Evolutionary conservation across 2,329 filamentous ascomycete species (phyloP).

Genomic region (Ophiostoma perfectum): DNA sequence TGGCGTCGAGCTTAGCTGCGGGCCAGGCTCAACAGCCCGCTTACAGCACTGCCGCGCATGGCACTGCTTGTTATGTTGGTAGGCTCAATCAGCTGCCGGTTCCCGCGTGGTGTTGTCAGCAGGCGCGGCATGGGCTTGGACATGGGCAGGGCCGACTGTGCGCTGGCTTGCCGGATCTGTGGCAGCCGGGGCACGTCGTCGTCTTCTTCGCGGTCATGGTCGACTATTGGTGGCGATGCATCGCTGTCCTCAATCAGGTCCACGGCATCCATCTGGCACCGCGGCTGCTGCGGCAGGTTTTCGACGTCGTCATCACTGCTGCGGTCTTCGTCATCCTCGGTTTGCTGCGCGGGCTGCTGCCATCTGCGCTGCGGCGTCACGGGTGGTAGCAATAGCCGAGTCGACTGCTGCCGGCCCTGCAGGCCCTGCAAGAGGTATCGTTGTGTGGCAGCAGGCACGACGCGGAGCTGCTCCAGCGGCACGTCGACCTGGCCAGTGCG

Average conservation of each 20-base stretch:
- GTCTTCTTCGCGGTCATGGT: conserved; percentile 11
- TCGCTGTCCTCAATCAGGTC: conserved; percentile 23
- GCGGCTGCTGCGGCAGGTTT: conserved; percentile 20
- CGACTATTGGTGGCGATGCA: conserved; percentile 18
- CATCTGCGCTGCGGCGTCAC: conserved; percentile 10
- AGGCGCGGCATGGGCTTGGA: not conserved
- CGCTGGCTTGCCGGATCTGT: conserved; percentile 15
- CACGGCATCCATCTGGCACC: conserved; percentile 17
- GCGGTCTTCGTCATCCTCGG: conserved; percentile 5
- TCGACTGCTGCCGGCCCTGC: conserved; percentile 8
- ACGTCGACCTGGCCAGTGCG: conserved; percentile 64
- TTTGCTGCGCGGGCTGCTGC: not conserved
- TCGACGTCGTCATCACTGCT: conserved; percentile 7
- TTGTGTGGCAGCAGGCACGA: conserved; percentile 30
- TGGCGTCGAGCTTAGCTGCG: conserved; percentile 27
- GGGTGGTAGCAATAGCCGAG: conserved; percentile 9
- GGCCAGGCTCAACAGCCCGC: conserved; percentile 43
- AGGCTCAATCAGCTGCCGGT: conserved; percentile 18
- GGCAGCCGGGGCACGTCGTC: conserved; percentile 16
- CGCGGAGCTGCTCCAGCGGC: conserved; percentile 56
- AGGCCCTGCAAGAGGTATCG: conserved; percentile 12
- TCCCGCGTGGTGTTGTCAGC: conserved; percentile 20
- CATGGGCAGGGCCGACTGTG: not conserved
- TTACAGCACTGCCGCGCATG: conserved; percentile 46
- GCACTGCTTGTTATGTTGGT: conserved; percentile 40